A percentile compares a stretch with the other conserved stretches of the same genome.
Evolutionary conservation across 1,139 yeast species (phyloP).

Genomic region (Diutina catenulata): DNA sequence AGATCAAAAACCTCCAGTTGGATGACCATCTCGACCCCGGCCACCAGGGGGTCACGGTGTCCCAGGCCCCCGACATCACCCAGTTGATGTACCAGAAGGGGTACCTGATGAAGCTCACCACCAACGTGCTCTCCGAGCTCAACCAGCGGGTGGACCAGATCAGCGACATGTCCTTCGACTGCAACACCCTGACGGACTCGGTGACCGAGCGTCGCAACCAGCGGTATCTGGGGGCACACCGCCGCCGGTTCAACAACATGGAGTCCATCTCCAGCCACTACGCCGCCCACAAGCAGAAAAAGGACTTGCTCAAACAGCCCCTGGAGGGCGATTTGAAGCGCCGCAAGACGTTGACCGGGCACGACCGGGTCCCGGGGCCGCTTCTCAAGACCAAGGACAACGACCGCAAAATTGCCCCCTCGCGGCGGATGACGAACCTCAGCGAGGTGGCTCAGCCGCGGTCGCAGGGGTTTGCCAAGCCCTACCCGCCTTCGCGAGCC

Average conservation of each 20-base stretch:
- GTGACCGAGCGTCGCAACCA: neutral
- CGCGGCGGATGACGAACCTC: neutral
- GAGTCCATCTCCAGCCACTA: slow-evolving; percentile 1
- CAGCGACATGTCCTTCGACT: neutral
- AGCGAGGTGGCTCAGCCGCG: neutral
- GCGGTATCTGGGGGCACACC: neutral
- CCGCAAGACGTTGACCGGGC: neutral
- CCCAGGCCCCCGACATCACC: neutral
- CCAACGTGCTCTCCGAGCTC: neutral
- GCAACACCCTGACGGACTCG: slow-evolving; percentile 1
- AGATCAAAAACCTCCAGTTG: neutral
- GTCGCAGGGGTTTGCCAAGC: neutral
- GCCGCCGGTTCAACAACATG: neutral
- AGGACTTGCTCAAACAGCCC: too few relatives aligned
- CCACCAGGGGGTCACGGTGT: neutral
- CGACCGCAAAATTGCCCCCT: neutral
- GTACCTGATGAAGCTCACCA: slow-evolving; percentile 1
- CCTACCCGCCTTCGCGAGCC: neutral
- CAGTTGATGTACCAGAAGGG: neutral
- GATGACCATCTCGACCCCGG: neutral
- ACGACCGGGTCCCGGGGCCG: too few relatives aligned
- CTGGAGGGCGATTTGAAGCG: neutral
- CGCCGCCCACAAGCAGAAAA: neutral
- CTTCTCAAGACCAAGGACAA: neutral
- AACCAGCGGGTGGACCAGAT: neutral